These are phyloP conservation scores for Chrysopogon serrulatus DNA, from an alignment of 176 grass and related monocot genomes.

Conservation along the genomic window DNA sequence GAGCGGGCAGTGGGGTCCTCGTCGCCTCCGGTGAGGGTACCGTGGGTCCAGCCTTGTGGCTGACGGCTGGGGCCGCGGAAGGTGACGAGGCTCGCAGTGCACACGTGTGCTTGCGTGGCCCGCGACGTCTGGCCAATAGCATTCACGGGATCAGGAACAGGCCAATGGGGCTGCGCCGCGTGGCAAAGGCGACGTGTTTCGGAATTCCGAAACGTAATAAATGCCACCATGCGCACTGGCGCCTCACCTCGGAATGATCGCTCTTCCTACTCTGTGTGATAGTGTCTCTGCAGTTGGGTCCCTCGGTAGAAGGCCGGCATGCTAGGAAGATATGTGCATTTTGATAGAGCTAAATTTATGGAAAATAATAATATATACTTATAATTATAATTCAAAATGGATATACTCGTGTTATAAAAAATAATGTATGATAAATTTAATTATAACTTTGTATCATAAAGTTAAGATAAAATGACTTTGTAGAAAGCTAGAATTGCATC, in stretches of 20 bases:
- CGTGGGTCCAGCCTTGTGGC: neutral
- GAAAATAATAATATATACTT: too few relatives aligned
- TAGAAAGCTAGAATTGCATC: too few relatives aligned
- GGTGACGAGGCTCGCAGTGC: neutral
- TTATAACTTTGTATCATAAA: too few relatives aligned
- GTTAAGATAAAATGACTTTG: too few relatives aligned
- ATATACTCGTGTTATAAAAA: too few relatives aligned
- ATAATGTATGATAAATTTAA: too few relatives aligned
- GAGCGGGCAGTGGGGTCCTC: neutral
- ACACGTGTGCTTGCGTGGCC: too few relatives aligned
- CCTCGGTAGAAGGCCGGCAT: neutral
- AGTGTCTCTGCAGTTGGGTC: neutral
- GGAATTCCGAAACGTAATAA: neutral
- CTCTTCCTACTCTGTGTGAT: neutral
- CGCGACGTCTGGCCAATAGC: neutral
- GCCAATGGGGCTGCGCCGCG: slow-evolving; percentile 5
- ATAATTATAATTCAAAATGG: too few relatives aligned
- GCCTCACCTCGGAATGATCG: slow-evolving; percentile 10
- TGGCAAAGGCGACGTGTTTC: slow-evolving; percentile 44
- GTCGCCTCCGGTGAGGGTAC: neutral
- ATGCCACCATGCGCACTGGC: neutral
- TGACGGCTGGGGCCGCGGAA: neutral
- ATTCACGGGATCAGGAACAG: neutral
- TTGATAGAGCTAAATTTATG: too few relatives aligned
- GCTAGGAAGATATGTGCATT: neutral